Evolutionary conservation across 148 eudicot species (phyloP).

Genomic region (Rhododendron ferrugineum): DNA sequence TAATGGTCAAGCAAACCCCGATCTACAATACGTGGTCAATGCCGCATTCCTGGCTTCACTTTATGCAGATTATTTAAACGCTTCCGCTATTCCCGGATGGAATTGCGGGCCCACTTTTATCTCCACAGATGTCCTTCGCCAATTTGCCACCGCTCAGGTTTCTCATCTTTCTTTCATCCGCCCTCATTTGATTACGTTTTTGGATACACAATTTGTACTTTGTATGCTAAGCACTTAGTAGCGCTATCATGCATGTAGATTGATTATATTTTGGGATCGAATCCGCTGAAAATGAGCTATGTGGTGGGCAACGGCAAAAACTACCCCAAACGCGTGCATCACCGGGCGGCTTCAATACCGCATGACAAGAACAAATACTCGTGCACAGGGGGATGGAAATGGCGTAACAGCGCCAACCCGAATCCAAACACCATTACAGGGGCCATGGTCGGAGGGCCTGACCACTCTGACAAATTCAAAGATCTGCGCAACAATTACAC

Average conservation of each 20-base stretch:
- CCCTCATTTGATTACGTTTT: not conserved
- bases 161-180: not conserved
- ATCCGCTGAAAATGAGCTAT: constrained; percentile 62
- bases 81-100: constrained; percentile 58
- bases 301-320: constrained; percentile 55
- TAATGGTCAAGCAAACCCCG: constrained; percentile 35
- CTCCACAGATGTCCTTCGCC: constrained; percentile 27
- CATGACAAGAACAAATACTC: constrained; percentile 33
- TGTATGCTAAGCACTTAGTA: not conserved
- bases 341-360: constrained; percentile 73
- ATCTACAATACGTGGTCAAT: constrained; percentile 65
- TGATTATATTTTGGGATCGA: constrained; percentile 62
- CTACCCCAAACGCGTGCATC: constrained; percentile 57
- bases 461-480: constrained; percentile 32
- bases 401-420: constrained; percentile 38
- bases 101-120: constrained; percentile 51
- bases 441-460: constrained; percentile 83
- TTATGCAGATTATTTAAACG: constrained; percentile 67
- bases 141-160: constrained; percentile 68
- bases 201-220: not conserved
- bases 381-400: constrained; percentile 53
- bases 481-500: constrained; percentile 35
- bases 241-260: constrained; percentile 27
- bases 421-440: constrained; percentile 56
- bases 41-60: constrained; percentile 68